Evolutionary conservation across 495 filamentous ascomycete species (phyloP), one percentile per base, ranked within the genome.

Genomic region (Barbatosphaeria neglecta): DNA sequence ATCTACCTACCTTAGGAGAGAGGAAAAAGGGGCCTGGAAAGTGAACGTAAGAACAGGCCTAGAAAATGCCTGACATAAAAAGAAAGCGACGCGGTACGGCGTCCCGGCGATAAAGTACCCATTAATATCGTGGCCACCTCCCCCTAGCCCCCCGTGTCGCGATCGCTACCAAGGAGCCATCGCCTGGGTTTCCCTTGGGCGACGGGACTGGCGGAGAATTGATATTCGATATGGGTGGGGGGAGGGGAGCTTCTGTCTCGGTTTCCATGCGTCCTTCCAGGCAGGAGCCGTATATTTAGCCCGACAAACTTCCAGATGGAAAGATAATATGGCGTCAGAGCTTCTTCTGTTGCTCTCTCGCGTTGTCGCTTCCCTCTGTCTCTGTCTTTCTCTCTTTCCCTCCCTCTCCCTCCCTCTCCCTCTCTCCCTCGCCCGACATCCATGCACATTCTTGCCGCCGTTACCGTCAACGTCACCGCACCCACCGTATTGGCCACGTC

Each of bases 161-260:
- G 54, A 52, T 55, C 47, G 55, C 52, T 58, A 58, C 55, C 55
- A 43, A 48, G 35, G 16, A 6, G 7, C n/a, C n/a, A n/a, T n/a
- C 33, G 41, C 49, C 42, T 46, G 44, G 49, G 35, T 44, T n/a
- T 35, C 31, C 31, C 16, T n/a, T n/a, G n/a, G 31, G 28, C 35
- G 41, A 52, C 27, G 49, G 46, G 35, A 50, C 37, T 37, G 35
- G 41, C 41, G 42, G 45, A 41, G 27, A 17, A 35, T 45, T 31
- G 13, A 27, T 23, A 18, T 33, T 23, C 24, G 22, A 33, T 8
- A 31, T 10, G 3, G 27, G 27, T n/a, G 27, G 27, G 15, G 8
- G 15, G 15, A 31, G 31, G 10, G 31, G 10, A n/a, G 13, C 25
- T 45, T 45, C 43, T 45, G 43, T 45, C 37, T 45, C 20, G n/a